Evolutionary conservation across 352 stramenopile genomes (phyloP), one percentile per base, ranked within the genome.

Genomic region (Phytophthora foliorum): DNA sequence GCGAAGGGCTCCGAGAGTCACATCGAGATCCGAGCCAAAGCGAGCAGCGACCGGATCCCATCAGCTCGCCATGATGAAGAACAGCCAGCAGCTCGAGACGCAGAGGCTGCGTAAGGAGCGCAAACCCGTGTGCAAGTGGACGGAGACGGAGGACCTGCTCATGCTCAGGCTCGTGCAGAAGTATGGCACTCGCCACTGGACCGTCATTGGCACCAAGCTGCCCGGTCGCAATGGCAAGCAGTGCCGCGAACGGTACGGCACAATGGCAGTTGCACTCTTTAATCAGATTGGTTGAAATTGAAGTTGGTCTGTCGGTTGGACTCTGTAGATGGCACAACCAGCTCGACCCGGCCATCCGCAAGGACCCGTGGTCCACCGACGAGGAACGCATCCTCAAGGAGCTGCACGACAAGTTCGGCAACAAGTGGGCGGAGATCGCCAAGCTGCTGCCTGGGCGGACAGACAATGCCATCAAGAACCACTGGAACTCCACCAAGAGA

Each of bases 141-240:
- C 86, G 3, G 83, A 92, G 51, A 92, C 96, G 57, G 94, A 98
- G 70, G 94, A 98, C 49, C 67, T 85, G 48, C 61, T 97, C 32
- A 94, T 98, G 78, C 77, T 94, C 55, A 89, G 91, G 64, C 78
- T 94, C 27, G 92, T 98, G 61, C 80, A 93, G 50, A 89, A 95
- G 67, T 97, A 95, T 55, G 98, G 98, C 51, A 93, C 88, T 17
- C 98, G 98, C 72, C 91, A 98, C 66, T 99, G 98, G 98, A 97
- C 94, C 14, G 89, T 99, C 74, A 99, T 99, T 59, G 95, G 97
- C 55, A 99, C 98, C 19, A 92, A 97, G 44, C 79, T 99, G 44
- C 95, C 96, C 17, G 97, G 97, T 2, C 82, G 97, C 51, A 95
- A 94, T 62, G 89, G 89, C 67, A 98, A 98, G 61, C 96, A 99